phyloP scores from a whole-genome alignment of 164 flowering plant genomes.

The Piper longum region DNA sequence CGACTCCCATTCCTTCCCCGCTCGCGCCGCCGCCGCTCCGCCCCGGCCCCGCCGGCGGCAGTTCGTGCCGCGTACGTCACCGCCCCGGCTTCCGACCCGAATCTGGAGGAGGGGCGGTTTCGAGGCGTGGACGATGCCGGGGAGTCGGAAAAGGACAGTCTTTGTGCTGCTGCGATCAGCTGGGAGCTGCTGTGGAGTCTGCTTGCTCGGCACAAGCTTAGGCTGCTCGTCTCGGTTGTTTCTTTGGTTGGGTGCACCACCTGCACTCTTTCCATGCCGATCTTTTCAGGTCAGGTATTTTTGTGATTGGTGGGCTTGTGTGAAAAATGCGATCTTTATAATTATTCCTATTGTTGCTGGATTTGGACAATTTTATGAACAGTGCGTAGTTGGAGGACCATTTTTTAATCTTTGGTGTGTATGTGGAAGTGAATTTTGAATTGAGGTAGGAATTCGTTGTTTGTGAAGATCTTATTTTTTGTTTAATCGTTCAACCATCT shows the following conservation, averaged over 20 bases:
- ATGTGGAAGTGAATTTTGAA: neutral
- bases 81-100: conserved; percentile 67
- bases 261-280: conserved; percentile 85
- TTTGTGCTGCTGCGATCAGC: conserved; percentile 21
- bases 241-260: conserved; percentile 54
- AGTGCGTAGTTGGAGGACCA: neutral
- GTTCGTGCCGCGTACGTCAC: conserved; percentile 40
- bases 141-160: conserved; percentile 3
- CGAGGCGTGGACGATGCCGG: conserved; percentile 26
- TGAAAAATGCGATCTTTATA: too few species aligned
- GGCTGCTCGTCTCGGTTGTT: conserved; percentile 32
- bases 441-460: too few species aligned
- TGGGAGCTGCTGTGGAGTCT: conserved; percentile 56
- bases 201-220: conserved; percentile 41
- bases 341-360: neutral
- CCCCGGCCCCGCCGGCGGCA: neutral
- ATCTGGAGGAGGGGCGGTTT: conserved; percentile 15
- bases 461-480: too few species aligned
- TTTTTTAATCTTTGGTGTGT: neutral
- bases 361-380: neutral
- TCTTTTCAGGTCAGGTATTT: conserved; percentile 44
- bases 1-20: neutral
- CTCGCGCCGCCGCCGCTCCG: too few species aligned
- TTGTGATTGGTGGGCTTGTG: neutral
- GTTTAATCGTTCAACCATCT: too few species aligned